Conservation (phyloP, 176 grass and related monocot species). For the Aegilops bicornis region DNA sequence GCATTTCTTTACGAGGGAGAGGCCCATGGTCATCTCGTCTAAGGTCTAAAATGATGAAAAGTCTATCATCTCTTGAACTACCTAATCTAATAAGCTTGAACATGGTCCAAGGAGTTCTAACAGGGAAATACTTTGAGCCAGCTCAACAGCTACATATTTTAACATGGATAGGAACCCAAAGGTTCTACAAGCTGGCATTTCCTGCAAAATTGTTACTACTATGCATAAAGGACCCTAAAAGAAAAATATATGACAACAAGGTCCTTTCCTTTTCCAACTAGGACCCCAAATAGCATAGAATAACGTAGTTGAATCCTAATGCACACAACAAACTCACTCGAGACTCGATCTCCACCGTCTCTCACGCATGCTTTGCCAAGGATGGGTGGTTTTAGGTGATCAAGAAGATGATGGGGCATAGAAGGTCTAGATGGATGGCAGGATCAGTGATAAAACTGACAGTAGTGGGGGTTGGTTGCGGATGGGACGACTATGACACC, state of each 20-base stretch:
- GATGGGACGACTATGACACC: not conserved
- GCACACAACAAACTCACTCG: too few species aligned
- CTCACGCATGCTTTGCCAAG: not conserved
- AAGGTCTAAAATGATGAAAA: too few species aligned
- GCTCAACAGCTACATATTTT: not conserved
- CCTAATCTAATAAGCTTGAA: not conserved
- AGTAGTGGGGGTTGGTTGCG: not conserved
- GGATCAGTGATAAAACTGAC: not conserved
- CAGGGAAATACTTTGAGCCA: not conserved
- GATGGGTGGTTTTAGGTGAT: not conserved
- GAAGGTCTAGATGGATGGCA: not conserved
- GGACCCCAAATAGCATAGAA: too few species aligned
- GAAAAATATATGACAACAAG: too few species aligned
- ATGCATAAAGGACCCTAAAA: not conserved
- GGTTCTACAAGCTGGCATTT: too few species aligned
- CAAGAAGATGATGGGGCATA: not conserved
- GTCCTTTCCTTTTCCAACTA: too few species aligned
- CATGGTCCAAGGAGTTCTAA: not conserved
- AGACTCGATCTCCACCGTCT: not conserved
- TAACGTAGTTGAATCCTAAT: too few species aligned
- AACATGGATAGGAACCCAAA: too few species aligned
- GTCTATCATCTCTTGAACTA: not conserved
- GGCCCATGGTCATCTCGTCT: too few species aligned
- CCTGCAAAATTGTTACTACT: not conserved
- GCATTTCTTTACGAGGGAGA: too few species aligned